A percentile compares a stretch with the other conserved stretches of the same genome.
Evolutionary conservation across 208 protist species (phyloP).

Genomic region (Naegleria lovaniensis): DNA sequence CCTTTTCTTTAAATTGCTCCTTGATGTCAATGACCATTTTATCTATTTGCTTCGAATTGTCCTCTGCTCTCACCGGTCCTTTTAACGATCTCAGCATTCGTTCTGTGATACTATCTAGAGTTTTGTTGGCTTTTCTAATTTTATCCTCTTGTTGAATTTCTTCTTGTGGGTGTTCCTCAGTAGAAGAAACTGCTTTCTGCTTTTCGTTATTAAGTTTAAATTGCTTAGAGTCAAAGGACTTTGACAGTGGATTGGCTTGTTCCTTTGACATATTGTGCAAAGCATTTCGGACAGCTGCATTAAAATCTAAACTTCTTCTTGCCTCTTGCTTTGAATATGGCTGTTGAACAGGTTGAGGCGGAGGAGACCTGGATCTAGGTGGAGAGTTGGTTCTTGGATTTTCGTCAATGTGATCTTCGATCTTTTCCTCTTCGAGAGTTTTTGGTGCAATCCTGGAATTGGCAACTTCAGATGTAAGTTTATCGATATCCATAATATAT

Average conservation of each 20-base stretch:
- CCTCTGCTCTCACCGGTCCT: not conserved
- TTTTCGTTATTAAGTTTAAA: not conserved
- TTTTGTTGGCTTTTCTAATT: not conserved
- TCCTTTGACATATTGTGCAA: not conserved
- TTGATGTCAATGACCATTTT: not conserved
- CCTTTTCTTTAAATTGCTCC: not conserved
- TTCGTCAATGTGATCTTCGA: not conserved
- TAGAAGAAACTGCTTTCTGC: not conserved
- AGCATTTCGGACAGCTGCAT: not conserved
- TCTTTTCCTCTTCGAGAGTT: not conserved
- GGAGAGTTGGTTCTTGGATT: not conserved
- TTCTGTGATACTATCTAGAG: not conserved
- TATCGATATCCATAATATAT: not conserved
- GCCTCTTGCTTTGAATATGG: not conserved
- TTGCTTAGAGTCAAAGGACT: not conserved
- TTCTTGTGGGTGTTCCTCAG: not conserved
- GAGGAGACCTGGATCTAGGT: not conserved
- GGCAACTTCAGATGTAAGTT: not conserved
- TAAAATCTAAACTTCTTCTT: not conserved
- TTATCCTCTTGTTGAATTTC: not conserved
- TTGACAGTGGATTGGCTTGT: not conserved
- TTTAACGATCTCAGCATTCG: not conserved
- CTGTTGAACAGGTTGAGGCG: not conserved
- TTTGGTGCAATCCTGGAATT: not conserved
- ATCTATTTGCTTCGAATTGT: not conserved